A percentile compares a stretch with the other conserved stretches of the same genome.
Conservation (phyloP, 2,329 filamentous ascomycete genomes). For the Aspergillus fischeri region DNA sequence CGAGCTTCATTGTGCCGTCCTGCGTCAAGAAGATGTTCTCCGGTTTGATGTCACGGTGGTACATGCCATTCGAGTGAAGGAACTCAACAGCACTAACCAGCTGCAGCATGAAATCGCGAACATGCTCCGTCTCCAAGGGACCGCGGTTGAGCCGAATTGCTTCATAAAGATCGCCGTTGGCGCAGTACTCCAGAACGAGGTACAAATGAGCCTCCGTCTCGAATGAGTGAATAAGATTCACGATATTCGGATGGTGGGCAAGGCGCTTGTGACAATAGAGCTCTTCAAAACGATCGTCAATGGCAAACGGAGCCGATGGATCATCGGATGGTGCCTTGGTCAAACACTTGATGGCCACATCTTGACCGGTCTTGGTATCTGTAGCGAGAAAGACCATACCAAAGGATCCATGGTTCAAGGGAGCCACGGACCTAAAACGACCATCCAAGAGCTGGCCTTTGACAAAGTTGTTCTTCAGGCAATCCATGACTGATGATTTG, state of each 20-base stretch:
- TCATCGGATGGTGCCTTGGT: conserved; percentile 70
- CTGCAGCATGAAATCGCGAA: conserved; percentile 95
- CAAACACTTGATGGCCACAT: conserved; percentile 93
- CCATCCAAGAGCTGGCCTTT: conserved; percentile 47
- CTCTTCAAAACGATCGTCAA: conserved; percentile 67
- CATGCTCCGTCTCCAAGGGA: conserved; percentile 90
- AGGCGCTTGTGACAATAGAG: conserved; percentile 72
- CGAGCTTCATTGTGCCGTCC: conserved; percentile 86
- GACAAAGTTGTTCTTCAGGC: conserved; percentile 33
- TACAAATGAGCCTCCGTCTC: conserved; percentile 89
- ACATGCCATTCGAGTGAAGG: conserved; percentile 86
- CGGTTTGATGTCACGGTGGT: conserved; percentile 97
- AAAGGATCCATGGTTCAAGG: conserved; percentile 97
- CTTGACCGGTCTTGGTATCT: conserved; percentile 70
- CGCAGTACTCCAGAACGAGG: conserved; percentile 91
- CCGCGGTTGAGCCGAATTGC: conserved; percentile 86
- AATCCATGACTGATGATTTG: conserved; percentile 29
- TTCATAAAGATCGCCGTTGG: conserved; percentile 94
- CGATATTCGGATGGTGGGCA: conserved; percentile 79
- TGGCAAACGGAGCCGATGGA: conserved; percentile 59
- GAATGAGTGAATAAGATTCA: conserved; percentile 86
- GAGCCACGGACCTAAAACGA: conserved; percentile 85
- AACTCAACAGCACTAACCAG: conserved; percentile 84
- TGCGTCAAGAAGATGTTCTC: conserved; percentile 97
- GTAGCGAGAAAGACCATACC: conserved; percentile 96